A percentile compares a stretch with the other conserved stretches of the same genome.
phyloP scores from a whole-genome alignment of 306 rosid genomes.

The Gillenia trifoliata region DNA sequence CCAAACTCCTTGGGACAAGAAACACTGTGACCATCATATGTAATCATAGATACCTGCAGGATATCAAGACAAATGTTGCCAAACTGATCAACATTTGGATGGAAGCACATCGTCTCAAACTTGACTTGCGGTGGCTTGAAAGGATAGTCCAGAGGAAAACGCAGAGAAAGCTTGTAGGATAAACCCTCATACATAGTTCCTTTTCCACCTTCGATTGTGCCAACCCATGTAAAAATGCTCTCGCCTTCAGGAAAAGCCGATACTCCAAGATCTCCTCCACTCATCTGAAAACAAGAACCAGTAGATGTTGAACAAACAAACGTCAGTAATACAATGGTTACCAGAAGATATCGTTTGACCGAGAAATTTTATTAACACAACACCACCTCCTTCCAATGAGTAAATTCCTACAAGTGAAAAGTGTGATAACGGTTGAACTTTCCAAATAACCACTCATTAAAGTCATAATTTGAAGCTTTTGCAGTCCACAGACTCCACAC shows the following conservation, averaged over 20 bases:
- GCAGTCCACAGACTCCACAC: background rate
- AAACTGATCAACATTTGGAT: slow-evolving; percentile 92
- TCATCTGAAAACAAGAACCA: slow-evolving; percentile 56
- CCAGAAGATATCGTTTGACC: no score
- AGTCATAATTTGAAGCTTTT: background rate
- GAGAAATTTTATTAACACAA: no score
- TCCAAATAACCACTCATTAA: background rate
- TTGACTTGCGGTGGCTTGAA: slow-evolving; percentile 91
- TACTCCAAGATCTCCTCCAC: slow-evolving; percentile 89
- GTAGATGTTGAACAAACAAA: background rate
- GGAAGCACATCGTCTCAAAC: slow-evolving; percentile 95
- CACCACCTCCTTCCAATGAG: no score
- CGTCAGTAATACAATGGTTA: background rate
- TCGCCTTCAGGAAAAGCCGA: slow-evolving; percentile 91
- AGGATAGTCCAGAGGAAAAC: slow-evolving; percentile 86
- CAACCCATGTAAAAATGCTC: slow-evolving; percentile 88
- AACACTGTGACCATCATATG: background rate
- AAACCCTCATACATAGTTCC: slow-evolving; percentile 86
- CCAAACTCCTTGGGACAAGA: background rate
- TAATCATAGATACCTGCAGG: slow-evolving; percentile 64
- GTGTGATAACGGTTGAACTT: background rate
- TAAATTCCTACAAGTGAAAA: background rate
- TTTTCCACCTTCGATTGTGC: slow-evolving; percentile 96
- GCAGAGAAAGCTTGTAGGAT: slow-evolving; percentile 86
- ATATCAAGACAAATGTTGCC: slow-evolving; percentile 99